These are phyloP conservation scores for Neoboletus subvelutipes DNA, from an alignment of 768 basidiomycete species.

Conservation along the genomic window DNA sequence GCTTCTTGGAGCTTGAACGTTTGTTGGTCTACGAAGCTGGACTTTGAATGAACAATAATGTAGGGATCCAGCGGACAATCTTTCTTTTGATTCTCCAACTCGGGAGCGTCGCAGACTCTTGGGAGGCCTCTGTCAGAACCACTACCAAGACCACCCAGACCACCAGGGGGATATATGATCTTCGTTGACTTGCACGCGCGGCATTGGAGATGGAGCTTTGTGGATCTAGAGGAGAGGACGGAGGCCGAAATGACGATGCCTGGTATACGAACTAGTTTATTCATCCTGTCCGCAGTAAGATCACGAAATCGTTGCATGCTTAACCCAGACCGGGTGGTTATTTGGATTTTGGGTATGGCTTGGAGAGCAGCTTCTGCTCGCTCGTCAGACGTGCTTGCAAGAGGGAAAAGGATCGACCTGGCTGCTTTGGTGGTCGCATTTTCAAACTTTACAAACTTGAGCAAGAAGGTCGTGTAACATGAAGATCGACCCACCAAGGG, in stretches of 20 bases:
- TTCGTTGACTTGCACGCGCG: conserved; percentile 84
- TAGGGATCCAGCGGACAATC: conserved; percentile 97
- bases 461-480: not conserved
- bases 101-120: conserved; percentile 80
- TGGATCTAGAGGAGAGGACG: conserved; percentile 88
- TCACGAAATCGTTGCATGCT: conserved; percentile 94
- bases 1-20: conserved; percentile 97
- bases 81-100: conserved; percentile 81
- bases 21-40: conserved; percentile 93
- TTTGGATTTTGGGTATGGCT: conserved; percentile 73
- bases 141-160: conserved; percentile 83
- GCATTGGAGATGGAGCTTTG: conserved; percentile 90
- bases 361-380: conserved; percentile 46
- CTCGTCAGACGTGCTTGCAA: conserved; percentile 51
- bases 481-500: conserved; percentile 61
- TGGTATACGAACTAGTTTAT: conserved; percentile 93
- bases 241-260: conserved; percentile 99
- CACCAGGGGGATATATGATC: conserved; percentile 71
- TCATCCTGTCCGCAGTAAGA: conserved; percentile 90
- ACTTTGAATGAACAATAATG: conserved; percentile 92
- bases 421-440: conserved; percentile 86
- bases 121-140: conserved; percentile 86
- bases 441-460: conserved; percentile 66
- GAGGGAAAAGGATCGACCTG: conserved; percentile 77
- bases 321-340: conserved; percentile 85